phyloP scores from a whole-genome alignment of 2,329 filamentous ascomycete genomes.

The Ilyonectria mors-panacis region DNA sequence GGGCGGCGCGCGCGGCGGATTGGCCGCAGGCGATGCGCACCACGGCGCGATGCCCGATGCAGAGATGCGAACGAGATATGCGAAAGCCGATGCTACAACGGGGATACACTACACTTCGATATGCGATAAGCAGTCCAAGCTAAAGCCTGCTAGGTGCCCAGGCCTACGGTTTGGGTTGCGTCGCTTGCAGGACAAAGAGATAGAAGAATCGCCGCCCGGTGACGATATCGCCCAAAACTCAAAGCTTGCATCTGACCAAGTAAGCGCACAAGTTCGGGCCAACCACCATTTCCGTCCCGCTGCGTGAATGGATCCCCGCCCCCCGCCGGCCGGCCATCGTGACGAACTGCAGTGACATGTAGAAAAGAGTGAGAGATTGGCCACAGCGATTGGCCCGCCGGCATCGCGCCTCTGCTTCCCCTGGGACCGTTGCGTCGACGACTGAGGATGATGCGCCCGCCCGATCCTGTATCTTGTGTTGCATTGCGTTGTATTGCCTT shows the following conservation, averaged over 20 bases:
- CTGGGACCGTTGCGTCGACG: background rate
- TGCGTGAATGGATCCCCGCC: background rate
- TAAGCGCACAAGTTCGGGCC: background rate
- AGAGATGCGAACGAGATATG: constrained; percentile 3
- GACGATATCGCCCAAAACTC: background rate
- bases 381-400: constrained; percentile 1
- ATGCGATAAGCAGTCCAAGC: background rate
- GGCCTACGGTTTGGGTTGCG: background rate
- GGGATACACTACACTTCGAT: background rate
- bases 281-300: background rate
- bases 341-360: background rate
- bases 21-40: background rate
- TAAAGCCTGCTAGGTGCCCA: background rate
- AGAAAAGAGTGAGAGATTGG: constrained; percentile 1
- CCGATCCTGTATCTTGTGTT: background rate
- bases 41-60: background rate
- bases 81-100: background rate
- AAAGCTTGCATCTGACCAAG: background rate
- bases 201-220: background rate
- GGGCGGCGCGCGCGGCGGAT: constrained; percentile 7
- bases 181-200: background rate
- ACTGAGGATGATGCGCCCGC: no score
- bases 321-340: constrained; percentile 3
- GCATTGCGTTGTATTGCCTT: background rate
- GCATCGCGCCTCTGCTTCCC: constrained; percentile 4